Percentiles rank a stretch among this genome's conserved stretches.
phyloP scores from a whole-genome alignment of 345 rosid genomes.

The Pugionium dolabratum region DNA sequence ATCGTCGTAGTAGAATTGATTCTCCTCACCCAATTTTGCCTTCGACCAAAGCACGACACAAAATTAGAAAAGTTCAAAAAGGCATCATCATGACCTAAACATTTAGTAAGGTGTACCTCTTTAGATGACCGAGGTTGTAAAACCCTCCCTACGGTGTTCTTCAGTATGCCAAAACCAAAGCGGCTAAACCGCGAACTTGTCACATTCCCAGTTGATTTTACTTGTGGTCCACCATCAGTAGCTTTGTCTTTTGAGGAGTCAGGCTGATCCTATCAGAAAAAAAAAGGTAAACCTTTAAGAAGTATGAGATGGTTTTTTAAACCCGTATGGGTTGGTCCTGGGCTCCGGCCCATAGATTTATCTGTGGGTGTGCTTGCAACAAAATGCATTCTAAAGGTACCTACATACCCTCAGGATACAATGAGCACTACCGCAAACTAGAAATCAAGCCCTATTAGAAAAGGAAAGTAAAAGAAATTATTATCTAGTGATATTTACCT shows the following conservation, averaged over 20 bases:
- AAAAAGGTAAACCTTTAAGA: constrained; percentile 19
- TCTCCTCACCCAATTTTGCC: constrained; percentile 94
- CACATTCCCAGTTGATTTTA: constrained; percentile 49
- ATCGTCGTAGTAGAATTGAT: constrained; percentile 89
- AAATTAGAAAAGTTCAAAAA: constrained; percentile 32
- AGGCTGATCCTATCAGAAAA: constrained; percentile 48
- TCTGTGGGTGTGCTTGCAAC: background rate
- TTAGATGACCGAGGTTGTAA: constrained; percentile 64
- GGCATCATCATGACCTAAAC: constrained; percentile 16
- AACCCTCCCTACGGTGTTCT: constrained; percentile 83
- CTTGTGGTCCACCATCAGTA: constrained; percentile 51
- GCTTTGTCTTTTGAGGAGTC: constrained; percentile 57
- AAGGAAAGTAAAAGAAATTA: background rate
- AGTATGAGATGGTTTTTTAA: constrained; percentile 20
- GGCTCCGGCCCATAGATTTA: constrained; percentile 6
- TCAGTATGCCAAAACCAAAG: constrained; percentile 80
- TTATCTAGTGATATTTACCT: constrained; percentile 36
- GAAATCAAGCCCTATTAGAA: background rate
- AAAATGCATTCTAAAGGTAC: background rate
- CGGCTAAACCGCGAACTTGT: constrained; percentile 72
- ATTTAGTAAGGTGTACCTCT: constrained; percentile 55
- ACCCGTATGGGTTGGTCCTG: background rate
- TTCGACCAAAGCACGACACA: constrained; percentile 42
- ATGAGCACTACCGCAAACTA: background rate
- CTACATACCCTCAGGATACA: constrained; percentile 11